phyloP scores from a whole-genome alignment of 208 protist species.

The Crithidia expoeki region DNA sequence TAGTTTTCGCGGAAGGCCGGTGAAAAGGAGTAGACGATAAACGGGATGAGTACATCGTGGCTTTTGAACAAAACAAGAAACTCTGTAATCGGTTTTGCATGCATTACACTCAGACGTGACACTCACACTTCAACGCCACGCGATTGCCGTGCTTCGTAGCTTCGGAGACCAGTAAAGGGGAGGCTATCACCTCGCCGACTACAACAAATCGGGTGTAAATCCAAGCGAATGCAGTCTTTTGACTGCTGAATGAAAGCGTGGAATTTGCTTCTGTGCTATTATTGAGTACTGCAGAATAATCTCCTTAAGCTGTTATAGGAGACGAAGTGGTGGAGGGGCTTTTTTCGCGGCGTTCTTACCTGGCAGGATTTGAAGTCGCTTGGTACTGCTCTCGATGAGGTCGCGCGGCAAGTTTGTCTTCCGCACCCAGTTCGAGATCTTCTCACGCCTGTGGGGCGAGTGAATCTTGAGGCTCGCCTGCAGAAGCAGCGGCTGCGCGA shows the following conservation, averaged over 20 bases:
- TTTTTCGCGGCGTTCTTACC: not conserved
- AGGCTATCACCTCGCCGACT: too few species aligned
- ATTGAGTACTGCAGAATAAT: not conserved
- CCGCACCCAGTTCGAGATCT: constrained; percentile 55
- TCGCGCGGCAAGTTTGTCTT: constrained; percentile 66
- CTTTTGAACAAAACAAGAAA: too few species aligned
- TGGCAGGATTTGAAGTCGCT: constrained; percentile 25
- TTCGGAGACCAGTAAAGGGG: too few species aligned
- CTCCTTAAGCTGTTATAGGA: constrained; percentile 21
- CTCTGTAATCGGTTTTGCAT: too few species aligned
- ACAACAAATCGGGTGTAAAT: too few species aligned
- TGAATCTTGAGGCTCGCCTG: constrained; percentile 49
- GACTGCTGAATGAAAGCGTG: not conserved
- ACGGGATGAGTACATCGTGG: too few species aligned
- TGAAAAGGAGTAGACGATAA: too few species aligned
- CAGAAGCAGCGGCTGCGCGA: constrained; percentile 70
- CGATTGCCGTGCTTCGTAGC: too few species aligned
- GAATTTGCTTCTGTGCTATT: not conserved
- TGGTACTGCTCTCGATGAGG: constrained; percentile 28
- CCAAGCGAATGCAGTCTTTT: too few species aligned
- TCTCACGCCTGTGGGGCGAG: constrained; percentile 53
- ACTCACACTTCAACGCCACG: too few species aligned
- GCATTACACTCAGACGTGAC: too few species aligned
- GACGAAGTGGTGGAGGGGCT: constrained; percentile 12
- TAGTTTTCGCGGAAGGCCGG: not conserved